A percentile compares a stretch with the other conserved stretches of the same genome.
phyloP scores from a whole-genome alignment of 345 rosid species.

The Iberis pinnata region DNA sequence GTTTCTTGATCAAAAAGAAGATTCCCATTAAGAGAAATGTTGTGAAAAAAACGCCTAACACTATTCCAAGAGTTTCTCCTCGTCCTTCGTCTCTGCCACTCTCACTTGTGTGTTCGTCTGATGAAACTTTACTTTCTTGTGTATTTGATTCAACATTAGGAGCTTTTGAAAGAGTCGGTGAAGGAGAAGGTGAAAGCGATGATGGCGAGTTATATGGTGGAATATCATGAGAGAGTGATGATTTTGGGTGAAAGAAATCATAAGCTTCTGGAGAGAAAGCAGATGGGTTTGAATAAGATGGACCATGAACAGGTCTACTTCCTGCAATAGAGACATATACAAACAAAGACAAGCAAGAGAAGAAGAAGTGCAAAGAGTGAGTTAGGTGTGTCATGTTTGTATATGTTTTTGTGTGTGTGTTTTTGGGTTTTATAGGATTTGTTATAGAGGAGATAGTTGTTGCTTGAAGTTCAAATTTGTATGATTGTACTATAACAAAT shows the following conservation, averaged over 20 bases:
- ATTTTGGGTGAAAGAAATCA: neutral
- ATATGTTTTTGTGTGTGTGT: neutral
- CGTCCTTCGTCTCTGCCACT: conserved; percentile 16
- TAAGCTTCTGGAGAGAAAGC: neutral
- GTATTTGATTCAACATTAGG: conserved; percentile 29
- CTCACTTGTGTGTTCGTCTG: conserved; percentile 22
- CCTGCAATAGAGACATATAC: neutral
- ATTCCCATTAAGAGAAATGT: conserved; percentile 13
- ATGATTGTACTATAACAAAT: neutral
- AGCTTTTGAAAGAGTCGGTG: conserved; percentile 38
- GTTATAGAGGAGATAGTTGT: neutral
- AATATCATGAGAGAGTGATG: neutral
- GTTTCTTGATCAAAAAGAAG: conserved; percentile 28
- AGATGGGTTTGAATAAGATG: neutral
- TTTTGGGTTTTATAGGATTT: neutral
- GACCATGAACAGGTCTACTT: neutral
- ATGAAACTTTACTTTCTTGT: conserved; percentile 37
- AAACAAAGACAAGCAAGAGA: neutral
- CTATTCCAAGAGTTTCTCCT: conserved; percentile 20
- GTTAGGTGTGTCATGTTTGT: neutral
- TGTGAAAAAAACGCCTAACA: conserved; percentile 19
- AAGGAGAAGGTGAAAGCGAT: conserved; percentile 40
- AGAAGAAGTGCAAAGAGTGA: neutral
- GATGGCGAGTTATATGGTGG: neutral
- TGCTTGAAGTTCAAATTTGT: neutral